Evolutionary conservation across 2,329 filamentous ascomycete genomes (phyloP), one percentile per base, ranked within the genome.

Genomic region (Amauroascus verrucosus): DNA sequence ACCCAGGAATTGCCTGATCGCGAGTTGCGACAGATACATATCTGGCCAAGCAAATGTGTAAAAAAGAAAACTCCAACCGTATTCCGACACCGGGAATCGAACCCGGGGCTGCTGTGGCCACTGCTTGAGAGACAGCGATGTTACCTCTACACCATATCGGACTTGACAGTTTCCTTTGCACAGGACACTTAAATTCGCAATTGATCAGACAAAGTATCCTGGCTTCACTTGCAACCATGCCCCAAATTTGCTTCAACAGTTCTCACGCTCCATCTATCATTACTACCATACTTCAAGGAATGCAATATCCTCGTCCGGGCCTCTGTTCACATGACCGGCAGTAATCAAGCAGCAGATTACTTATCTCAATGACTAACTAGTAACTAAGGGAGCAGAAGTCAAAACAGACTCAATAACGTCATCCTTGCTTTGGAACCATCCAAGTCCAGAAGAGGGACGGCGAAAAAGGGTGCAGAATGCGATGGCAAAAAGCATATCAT

Each of bases 141-240:
- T 47, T 47, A 47, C 44, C 44, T 32, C 32, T 47, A 47, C 44
- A 30, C 44, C 44, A 47, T 47, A 47, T 47, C 44, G 44, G 44
- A 47, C 3, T 32, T 47, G n/a, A n/a, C n/a, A n/a, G n/a, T n/a
- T n/a, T n/a, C n/a, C n/a, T n/a, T n/a, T n/a, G n/a, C n/a, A n/a
- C n/a, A n/a, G n/a, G n/a, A n/a, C n/a, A n/a, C n/a, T n/a, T n/a
- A n/a, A n/a, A n/a, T n/a, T n/a, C n/a, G n/a, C n/a, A n/a, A n/a
- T n/a, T n/a, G n/a, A n/a, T n/a, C n/a, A n/a, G n/a, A n/a, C n/a
- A n/a, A n/a, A n/a, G n/a, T n/a, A n/a, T n/a, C n/a, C n/a, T n/a
- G n/a, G n/a, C n/a, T n/a, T n/a, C n/a, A n/a, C n/a, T n/a, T n/a
- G n/a, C n/a, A n/a, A n/a, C n/a, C n/a, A n/a, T n/a, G n/a, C n/a